phyloP scores from a whole-genome alignment of 108 stramenopile species.

The Cyclotella cryptica region DNA sequence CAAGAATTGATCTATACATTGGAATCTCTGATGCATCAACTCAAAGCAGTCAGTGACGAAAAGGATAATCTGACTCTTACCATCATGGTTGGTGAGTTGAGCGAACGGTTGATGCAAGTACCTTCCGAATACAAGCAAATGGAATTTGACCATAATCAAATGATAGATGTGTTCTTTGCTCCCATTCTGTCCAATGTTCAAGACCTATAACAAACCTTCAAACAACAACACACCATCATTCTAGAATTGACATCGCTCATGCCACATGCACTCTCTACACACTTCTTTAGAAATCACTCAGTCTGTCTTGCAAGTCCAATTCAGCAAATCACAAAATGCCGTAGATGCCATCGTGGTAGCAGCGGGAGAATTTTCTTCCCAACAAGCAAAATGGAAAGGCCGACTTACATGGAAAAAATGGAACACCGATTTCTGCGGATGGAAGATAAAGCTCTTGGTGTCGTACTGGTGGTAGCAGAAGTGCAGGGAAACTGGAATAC shows the following conservation, averaged over 20 bases:
- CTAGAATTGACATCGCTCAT: conserved; percentile 40
- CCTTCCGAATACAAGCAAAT: conserved; percentile 11
- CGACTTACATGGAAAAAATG: conserved; percentile 27
- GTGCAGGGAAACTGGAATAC: conserved; percentile 45
- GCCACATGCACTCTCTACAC: conserved; percentile 27
- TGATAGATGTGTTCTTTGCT: conserved; percentile 20
- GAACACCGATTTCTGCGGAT: conserved; percentile 18
- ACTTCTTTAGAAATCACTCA: conserved; percentile 24
- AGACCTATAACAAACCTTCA: conserved; percentile 20
- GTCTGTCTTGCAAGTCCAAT: conserved; percentile 8
- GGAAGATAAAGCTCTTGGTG: conserved; percentile 45
- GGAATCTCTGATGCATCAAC: conserved; percentile 21
- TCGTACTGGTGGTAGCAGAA: conserved; percentile 36
- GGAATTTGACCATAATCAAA: conserved; percentile 14
- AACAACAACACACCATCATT: conserved; percentile 35
- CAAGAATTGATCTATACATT: conserved; percentile 7
- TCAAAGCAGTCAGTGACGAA: conserved; percentile 12
- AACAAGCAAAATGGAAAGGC: conserved; percentile 22
- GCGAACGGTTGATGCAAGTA: not conserved
- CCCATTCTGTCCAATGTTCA: conserved; percentile 23
- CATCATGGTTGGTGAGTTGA: not conserved
- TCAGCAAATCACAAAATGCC: conserved; percentile 9
- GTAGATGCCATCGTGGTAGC: conserved; percentile 27
- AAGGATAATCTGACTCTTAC: conserved; percentile 14
- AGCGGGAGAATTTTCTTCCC: conserved; percentile 12